Evolutionary conservation across 768 basidiomycete genomes (phyloP), one percentile per base, ranked within the genome.

Genomic region (Cystobasidium onofrii): DNA sequence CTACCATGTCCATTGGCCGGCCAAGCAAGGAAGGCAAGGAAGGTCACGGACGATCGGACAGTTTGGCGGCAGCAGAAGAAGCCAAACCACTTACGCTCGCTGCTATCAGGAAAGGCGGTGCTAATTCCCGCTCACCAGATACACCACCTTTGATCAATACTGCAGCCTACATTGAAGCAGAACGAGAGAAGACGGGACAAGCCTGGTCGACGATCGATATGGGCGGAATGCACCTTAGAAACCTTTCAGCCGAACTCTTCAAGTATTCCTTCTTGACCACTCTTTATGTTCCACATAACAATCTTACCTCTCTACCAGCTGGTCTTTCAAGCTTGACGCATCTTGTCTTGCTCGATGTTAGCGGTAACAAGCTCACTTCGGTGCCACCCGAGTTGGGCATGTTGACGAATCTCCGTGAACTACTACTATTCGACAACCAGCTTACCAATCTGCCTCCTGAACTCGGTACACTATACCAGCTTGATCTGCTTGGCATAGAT

Each of bases 211-310:
- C 91, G 23, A 83, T 99, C 61, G 96, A 99, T 82, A 91, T 99
- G 88, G 95, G 96, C 67, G 96, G 96, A 18, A 88, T 96, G 77
- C 87, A 87, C 76, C 87, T 99, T 80, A 95, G 94, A 85, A 91
- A 89, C 76, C 85, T 99, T 64, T 90, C 94, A 41, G 83, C 87
- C 4, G 89, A 89, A 74, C 81, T 92, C 60, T 84, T 92, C 78
- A 83, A 87, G 9, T 97, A 95, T 84, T 87, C 87, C n/a, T 96
- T 93, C 85, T 88, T 99, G 74, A 89, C 89, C 77, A 89, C 88
- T 75, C 88, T 99, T 62, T 97, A 94, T 83, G 90, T 99, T 81
- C 97, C 97, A 77, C 95, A 98, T 84, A 99, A 99, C 79, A 84
- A 87, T 29, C 85, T 99, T 57, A 83, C 87, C 10, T 81, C 86